A percentile compares a stretch with the other conserved stretches of the same genome.
phyloP scores from a whole-genome alignment of 2,329 filamentous ascomycete genomes.

The Aspergillus sp. region DNA sequence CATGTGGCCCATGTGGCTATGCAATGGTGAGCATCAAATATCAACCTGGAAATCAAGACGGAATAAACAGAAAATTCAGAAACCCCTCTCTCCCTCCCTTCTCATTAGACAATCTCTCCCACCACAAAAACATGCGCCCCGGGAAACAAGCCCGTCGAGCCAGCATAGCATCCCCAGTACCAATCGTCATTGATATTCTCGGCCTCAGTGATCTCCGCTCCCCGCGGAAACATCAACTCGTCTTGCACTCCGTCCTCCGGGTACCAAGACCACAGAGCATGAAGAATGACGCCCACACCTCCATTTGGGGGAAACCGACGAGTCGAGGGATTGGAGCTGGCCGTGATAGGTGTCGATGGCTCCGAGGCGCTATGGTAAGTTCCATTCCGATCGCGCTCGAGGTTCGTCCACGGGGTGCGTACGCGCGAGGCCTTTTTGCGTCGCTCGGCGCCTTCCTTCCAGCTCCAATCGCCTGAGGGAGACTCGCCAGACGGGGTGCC shows the following conservation, averaged over 20 bases:
- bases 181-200: constrained; percentile 90
- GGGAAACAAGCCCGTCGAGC: constrained; percentile 75
- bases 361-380: constrained; percentile 6
- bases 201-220: constrained; percentile 78
- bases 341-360: constrained; percentile 60
- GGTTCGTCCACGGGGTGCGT: constrained; percentile 16
- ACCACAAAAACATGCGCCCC: constrained; percentile 67
- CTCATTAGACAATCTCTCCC: constrained; percentile 29
- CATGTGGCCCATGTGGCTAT: not conserved
- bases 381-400: constrained; percentile 7
- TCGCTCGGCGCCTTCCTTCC: constrained; percentile 42
- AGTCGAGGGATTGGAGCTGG: constrained; percentile 2
- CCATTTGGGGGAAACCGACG: constrained; percentile 70
- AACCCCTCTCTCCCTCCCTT: not conserved
- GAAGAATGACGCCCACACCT: constrained; percentile 63
- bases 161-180: constrained; percentile 85
- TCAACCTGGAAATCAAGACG: not conserved
- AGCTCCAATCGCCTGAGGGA: constrained; percentile 40
- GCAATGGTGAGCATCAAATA: not conserved
- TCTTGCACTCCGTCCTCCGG: constrained; percentile 59
- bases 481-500: constrained; percentile 29
- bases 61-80: not conserved
- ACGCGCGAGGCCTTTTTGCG: constrained; percentile 39
- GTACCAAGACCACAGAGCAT: constrained; percentile 76
- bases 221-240: constrained; percentile 79